phyloP scores from a whole-genome alignment of 2,329 filamentous ascomycete genomes.

The Fusarium hostae region DNA sequence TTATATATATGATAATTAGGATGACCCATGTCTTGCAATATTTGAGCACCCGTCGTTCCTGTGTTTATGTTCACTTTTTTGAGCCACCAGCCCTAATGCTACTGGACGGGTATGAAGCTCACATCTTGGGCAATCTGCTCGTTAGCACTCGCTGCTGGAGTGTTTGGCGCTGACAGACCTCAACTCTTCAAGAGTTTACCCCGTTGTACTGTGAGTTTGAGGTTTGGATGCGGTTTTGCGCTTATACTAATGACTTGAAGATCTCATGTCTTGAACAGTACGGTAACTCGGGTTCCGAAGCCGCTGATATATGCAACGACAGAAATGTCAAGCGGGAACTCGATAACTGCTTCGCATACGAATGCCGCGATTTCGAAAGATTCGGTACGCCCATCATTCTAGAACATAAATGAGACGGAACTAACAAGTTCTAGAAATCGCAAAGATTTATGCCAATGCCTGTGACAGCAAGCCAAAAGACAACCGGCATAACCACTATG shows the following conservation, averaged over 20 bases:
- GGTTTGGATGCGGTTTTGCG: neutral
- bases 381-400: slow-evolving; percentile 22
- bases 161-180: slow-evolving; percentile 16
- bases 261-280: slow-evolving; percentile 17
- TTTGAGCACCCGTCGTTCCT: neutral
- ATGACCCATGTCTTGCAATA: slow-evolving; percentile 3
- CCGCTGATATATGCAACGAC: slow-evolving; percentile 26
- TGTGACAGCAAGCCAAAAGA: slow-evolving; percentile 49
- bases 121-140: slow-evolving; percentile 33
- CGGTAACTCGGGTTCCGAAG: neutral
- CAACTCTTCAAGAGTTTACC: slow-evolving; percentile 23
- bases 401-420: neutral
- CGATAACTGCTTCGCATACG: slow-evolving; percentile 24
- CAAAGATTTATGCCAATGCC: slow-evolving; percentile 46
- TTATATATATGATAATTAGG: slow-evolving; percentile 13
- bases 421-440: slow-evolving; percentile 45
- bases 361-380: slow-evolving; percentile 35
- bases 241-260: slow-evolving; percentile 4
- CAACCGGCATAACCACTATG: slow-evolving; percentile 47
- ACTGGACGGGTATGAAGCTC: slow-evolving; percentile 36
- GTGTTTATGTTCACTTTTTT: neutral
- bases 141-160: slow-evolving; percentile 25
- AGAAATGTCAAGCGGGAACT: slow-evolving; percentile 1
- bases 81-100: slow-evolving; percentile 24
- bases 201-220: slow-evolving; percentile 20